A percentile compares a stretch with the other conserved stretches of the same genome.
Evolutionary conservation across 352 stramenopile species (phyloP).

Genomic region (Globisporangium splendens): DNA sequence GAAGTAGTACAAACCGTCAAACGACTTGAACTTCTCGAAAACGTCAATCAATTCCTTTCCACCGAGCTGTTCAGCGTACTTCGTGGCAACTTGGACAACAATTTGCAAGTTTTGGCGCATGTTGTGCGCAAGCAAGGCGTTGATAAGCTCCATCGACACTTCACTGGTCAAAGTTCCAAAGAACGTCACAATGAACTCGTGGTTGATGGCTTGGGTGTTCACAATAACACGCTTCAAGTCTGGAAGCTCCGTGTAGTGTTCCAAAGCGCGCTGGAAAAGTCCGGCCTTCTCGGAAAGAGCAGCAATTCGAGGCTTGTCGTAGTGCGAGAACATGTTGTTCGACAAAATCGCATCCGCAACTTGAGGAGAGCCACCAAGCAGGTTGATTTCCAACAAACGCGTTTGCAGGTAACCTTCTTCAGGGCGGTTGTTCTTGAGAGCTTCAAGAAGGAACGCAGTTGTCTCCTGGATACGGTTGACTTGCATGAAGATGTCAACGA

Average conservation of each 20-base stretch:
- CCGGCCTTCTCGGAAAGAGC: slow-evolving; percentile 98
- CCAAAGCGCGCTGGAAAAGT: slow-evolving; percentile 97
- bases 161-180: slow-evolving; percentile 98
- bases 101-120: slow-evolving; percentile 98
- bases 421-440: slow-evolving; percentile 98
- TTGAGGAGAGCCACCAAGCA: slow-evolving; percentile 98
- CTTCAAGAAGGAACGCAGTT: slow-evolving; percentile 99
- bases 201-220: slow-evolving; percentile 90
- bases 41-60: slow-evolving; percentile 96
- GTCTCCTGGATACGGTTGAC: slow-evolving; percentile 99
- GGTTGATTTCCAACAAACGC: slow-evolving; percentile 99
- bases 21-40: slow-evolving; percentile 99
- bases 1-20: slow-evolving; percentile 99
- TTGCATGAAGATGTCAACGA: slow-evolving; percentile 99
- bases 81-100: slow-evolving; percentile 97
- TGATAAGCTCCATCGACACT: slow-evolving; percentile 97
- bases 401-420: slow-evolving; percentile 99
- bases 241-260: slow-evolving; percentile 98
- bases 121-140: slow-evolving; percentile 97
- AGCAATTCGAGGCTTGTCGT: slow-evolving; percentile 96
- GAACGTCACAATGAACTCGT: slow-evolving; percentile 99
- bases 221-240: slow-evolving; percentile 96
- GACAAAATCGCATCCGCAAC: slow-evolving; percentile 99
- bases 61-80: slow-evolving; percentile 92
- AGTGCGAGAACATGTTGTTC: slow-evolving; percentile 99